These are phyloP conservation scores for Rauvolfia tetraphylla DNA, from an alignment of 257 asterid genomes.

Conservation along the genomic window DNA sequence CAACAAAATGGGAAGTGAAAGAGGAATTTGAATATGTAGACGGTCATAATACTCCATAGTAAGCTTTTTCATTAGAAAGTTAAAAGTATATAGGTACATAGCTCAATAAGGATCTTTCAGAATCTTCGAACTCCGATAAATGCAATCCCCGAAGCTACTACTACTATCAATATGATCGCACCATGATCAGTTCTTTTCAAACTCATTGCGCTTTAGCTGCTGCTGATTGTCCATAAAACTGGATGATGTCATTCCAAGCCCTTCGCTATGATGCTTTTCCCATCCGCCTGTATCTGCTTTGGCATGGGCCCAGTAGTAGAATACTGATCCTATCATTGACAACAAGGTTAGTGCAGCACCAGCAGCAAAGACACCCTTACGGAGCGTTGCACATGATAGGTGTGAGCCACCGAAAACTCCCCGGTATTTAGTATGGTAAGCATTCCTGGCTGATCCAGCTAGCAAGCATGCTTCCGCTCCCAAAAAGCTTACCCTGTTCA, in stretches of 20 bases:
- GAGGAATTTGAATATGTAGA: background rate
- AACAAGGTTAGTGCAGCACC: slow-evolving; percentile 73
- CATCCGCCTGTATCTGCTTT: slow-evolving; percentile 93
- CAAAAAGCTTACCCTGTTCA: slow-evolving; percentile 70
- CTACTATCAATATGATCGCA: background rate
- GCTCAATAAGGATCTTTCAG: slow-evolving; percentile 2
- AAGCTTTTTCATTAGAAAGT: background rate
- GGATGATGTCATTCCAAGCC: slow-evolving; percentile 67
- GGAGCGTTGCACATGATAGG: slow-evolving; percentile 83
- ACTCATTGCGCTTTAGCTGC: slow-evolving; percentile 38
- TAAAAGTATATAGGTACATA: background rate
- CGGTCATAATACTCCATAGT: background rate
- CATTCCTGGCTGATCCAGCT: slow-evolving; percentile 92
- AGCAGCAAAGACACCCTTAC: slow-evolving; percentile 94
- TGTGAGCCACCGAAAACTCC: slow-evolving; percentile 50
- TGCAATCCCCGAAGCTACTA: background rate
- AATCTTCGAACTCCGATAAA: background rate
- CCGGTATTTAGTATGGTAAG: slow-evolving; percentile 90
- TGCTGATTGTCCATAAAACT: slow-evolving; percentile 38
- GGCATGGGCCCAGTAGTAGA: slow-evolving; percentile 78
- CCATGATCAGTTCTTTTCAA: slow-evolving; percentile 24
- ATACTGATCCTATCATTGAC: slow-evolving; percentile 51
- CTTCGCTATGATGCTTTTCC: slow-evolving; percentile 82
- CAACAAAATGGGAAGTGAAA: background rate
- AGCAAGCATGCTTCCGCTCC: slow-evolving; percentile 94